phyloP scores from a whole-genome alignment of 371 early-diverging fungal genomes.

The Blyttiomyces sp. region DNA sequence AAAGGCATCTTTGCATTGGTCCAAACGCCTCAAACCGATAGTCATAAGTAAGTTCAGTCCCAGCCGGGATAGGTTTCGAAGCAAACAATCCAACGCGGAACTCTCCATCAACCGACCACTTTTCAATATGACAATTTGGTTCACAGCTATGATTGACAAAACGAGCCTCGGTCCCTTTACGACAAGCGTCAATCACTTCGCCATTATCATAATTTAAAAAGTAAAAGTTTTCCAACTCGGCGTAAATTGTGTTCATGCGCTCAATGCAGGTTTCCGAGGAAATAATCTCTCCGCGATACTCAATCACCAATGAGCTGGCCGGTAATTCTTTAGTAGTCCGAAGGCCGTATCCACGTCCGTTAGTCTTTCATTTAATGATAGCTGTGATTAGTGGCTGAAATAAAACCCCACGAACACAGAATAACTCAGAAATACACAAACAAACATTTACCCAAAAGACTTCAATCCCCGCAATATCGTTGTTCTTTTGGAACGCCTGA shows the following conservation, averaged over 20 bases:
- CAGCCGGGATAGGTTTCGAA: constrained; percentile 62
- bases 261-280: constrained; percentile 61
- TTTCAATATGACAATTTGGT: constrained; percentile 91
- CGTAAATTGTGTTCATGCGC: constrained; percentile 72
- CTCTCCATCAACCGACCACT: constrained; percentile 76
- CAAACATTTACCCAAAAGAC: constrained; percentile 57
- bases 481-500: constrained; percentile 65
- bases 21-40: constrained; percentile 77
- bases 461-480: constrained; percentile 54
- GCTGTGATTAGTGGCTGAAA: background rate
- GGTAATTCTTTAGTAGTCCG: constrained; percentile 58
- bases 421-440: background rate
- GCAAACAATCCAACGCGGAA: constrained; percentile 77
- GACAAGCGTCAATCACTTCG: constrained; percentile 75
- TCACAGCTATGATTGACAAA: constrained; percentile 80
- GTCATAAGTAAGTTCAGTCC: constrained; percentile 80
- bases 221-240: constrained; percentile 67
- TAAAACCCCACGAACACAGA: background rate
- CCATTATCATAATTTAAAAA: constrained; percentile 75
- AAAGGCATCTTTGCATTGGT: constrained; percentile 67
- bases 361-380: constrained; percentile 19
- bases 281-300: constrained; percentile 89
- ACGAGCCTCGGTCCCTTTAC: constrained; percentile 71
- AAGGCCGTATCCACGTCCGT: constrained; percentile 75
- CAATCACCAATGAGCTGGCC: constrained; percentile 67